Base-by-base conservation (phyloP, 257 asterid genomes). In the Nicotiana sylvestris region DNA sequence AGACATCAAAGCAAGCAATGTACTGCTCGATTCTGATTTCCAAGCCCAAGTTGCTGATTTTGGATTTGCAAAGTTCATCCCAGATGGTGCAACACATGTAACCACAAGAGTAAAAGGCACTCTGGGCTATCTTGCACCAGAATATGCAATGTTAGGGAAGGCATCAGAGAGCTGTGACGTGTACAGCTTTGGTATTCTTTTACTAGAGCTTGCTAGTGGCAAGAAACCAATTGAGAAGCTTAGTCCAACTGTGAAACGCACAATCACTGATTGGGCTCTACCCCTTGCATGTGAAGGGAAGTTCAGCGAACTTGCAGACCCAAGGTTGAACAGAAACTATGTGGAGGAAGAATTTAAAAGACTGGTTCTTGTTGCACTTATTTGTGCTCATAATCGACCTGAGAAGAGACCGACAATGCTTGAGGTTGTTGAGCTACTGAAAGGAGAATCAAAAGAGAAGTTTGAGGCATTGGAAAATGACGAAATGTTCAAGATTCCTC, bases 111-210 rank as follows among this genome's bases (percentile, higher is more conserved):
- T 91, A 2, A 93, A 93, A 88, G 98, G 98, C 33, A 92, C 98
- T 57, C 98, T 95, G 4, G 99, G 99, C 84, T 93, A 95, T 81
- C 95, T 93, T 18, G 99, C 98, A 46, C 97, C 98, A 5, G 98
- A 95, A 86, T 91, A 95, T 57, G 97, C 98, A 3, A 95, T 92
- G 98, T 78, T 91, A 25, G 98, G 97, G 25, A 91, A 93, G 83
- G 99, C 99, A 68, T 89, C 97, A 4, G 97, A 95, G 85, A 88
- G 95, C 90, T 92, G 97, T 78, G 98, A 95, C 56, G 96, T 95
- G 15, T 95, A 91, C 89, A 94, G 99, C 87, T 95, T 94, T 17
- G 99, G 99, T 49, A 91, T 95, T 81, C 99, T 95, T 80, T 78
- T 95, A 87, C 98, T 95, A 6, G 98, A 94, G 95, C 93, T 95